Percentiles rank a stretch among this genome's conserved stretches.
Evolutionary conservation across 805 yeast species (phyloP).

Genomic region (Nakazawaea wickerhamii): DNA sequence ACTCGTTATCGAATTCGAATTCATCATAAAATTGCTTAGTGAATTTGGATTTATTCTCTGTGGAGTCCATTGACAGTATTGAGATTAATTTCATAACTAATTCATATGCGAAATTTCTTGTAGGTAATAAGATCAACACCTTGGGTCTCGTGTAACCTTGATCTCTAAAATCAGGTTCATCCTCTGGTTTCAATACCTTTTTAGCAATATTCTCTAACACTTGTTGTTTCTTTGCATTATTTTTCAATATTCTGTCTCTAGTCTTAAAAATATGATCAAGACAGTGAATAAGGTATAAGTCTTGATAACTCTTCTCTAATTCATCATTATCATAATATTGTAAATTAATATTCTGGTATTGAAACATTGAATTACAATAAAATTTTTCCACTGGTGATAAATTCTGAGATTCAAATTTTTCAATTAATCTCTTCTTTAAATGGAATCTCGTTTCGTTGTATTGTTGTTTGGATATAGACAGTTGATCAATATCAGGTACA

Average conservation of each 20-base stretch:
- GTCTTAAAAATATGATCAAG: constrained; percentile 84
- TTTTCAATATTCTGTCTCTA: constrained; percentile 75
- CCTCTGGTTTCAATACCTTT: constrained; percentile 20
- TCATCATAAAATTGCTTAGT: constrained; percentile 59
- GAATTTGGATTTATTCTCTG: constrained; percentile 78
- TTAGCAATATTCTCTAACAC: constrained; percentile 32
- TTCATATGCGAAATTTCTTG: constrained; percentile 71
- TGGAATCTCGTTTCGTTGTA: constrained; percentile 28
- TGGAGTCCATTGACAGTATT: constrained; percentile 63
- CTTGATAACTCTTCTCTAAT: constrained; percentile 38
- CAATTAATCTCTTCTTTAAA: constrained; percentile 39
- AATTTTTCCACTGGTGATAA: constrained; percentile 42
- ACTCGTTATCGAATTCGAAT: constrained; percentile 26
- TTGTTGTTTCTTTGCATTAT: constrained; percentile 54
- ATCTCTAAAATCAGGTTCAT: constrained; percentile 67
- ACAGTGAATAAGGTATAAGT: constrained; percentile 62
- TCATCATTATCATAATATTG: constrained; percentile 47
- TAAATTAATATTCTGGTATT: constrained; percentile 65
- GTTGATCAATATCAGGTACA: constrained; percentile 13
- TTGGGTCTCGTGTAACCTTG: constrained; percentile 96
- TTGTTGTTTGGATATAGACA: constrained; percentile 3
- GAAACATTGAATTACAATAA: constrained; percentile 59
- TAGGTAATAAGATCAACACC: constrained; percentile 76
- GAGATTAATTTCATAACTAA: constrained; percentile 57
- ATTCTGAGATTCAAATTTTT: constrained; percentile 24